Evolutionary conservation across 352 stramenopile species (phyloP).

Genomic region (Globisporangium ultimum): DNA sequence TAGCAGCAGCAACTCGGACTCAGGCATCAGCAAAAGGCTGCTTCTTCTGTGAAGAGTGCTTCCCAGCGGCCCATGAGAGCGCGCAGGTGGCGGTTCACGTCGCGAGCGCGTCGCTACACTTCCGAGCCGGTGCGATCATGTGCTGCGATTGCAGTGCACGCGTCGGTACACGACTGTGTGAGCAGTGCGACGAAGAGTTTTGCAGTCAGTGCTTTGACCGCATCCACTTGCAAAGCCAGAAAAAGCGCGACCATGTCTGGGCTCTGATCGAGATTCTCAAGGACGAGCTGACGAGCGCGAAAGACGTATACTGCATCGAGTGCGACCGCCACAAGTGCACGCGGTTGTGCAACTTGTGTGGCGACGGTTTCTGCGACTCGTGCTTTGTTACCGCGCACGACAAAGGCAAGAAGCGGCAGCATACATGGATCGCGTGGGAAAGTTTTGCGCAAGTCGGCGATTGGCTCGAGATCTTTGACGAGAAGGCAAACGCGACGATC

Average conservation of each 20-base stretch:
- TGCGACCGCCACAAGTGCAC: constrained; percentile 48
- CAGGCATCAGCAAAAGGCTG: constrained; percentile 15
- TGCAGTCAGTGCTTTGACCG: constrained; percentile 48
- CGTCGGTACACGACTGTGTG: constrained; percentile 44
- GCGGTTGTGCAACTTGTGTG: constrained; percentile 72
- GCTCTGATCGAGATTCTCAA: constrained; percentile 50
- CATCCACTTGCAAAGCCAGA: constrained; percentile 25
- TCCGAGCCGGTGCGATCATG: constrained; percentile 39
- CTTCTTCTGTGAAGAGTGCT: constrained; percentile 74
- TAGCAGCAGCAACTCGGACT: background rate
- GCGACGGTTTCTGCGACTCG: constrained; percentile 64
- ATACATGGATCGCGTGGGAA: constrained; percentile 62
- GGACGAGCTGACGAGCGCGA: constrained; percentile 40
- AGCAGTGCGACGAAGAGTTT: constrained; percentile 63
- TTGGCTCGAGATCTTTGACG: constrained; percentile 73
- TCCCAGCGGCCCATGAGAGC: constrained; percentile 40
- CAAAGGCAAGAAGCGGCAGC: constrained; percentile 55
- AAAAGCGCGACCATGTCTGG: constrained; percentile 38
- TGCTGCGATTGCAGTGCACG: constrained; percentile 48
- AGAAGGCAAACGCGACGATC: constrained; percentile 33
- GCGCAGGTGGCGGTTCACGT: constrained; percentile 38
- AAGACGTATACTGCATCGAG: constrained; percentile 65
- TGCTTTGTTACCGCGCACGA: constrained; percentile 52
- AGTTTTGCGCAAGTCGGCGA: constrained; percentile 50
- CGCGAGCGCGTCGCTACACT: constrained; percentile 36